phyloP scores from a whole-genome alignment of 2,329 filamentous ascomycete genomes.

The Paramyrothecium sp. region DNA sequence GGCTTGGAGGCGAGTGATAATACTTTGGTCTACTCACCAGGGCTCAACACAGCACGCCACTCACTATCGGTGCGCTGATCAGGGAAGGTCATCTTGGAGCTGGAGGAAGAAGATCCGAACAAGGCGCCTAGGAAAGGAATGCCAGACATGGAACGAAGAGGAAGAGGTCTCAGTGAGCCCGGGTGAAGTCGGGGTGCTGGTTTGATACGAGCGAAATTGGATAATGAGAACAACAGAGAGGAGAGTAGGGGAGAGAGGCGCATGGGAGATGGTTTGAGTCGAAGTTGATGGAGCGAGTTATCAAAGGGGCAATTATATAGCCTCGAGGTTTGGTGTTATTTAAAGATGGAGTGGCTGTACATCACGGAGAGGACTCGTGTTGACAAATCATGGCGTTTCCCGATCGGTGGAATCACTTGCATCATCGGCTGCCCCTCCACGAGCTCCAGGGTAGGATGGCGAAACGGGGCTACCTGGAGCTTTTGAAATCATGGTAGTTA shows the following conservation, averaged over 20 bases:
- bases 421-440: slow-evolving; percentile 9
- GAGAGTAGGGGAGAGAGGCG: slow-evolving; percentile 48
- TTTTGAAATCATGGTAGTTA: too few species aligned
- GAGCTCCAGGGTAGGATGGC: neutral
- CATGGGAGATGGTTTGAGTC: slow-evolving; percentile 33
- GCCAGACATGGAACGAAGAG: slow-evolving; percentile 63
- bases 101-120: slow-evolving; percentile 62
- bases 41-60: slow-evolving; percentile 82
- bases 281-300: too few species aligned
- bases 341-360: neutral
- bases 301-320: too few species aligned
- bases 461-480: too few species aligned
- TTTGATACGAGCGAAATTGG: slow-evolving; percentile 39
- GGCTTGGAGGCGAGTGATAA: neutral
- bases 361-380: neutral
- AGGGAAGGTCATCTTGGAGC: slow-evolving; percentile 70
- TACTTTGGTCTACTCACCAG: slow-evolving; percentile 31
- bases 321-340: too few species aligned
- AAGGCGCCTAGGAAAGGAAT: slow-evolving; percentile 78
- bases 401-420: slow-evolving; percentile 10
- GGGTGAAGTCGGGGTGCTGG: slow-evolving; percentile 15
- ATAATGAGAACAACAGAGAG: slow-evolving; percentile 46
- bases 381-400: slow-evolving; percentile 1
- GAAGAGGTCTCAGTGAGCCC: slow-evolving; percentile 22
- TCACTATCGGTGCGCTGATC: slow-evolving; percentile 77